Base-by-base conservation (phyloP, 23 red algal species). In the Agarophyton chilense region DNA sequence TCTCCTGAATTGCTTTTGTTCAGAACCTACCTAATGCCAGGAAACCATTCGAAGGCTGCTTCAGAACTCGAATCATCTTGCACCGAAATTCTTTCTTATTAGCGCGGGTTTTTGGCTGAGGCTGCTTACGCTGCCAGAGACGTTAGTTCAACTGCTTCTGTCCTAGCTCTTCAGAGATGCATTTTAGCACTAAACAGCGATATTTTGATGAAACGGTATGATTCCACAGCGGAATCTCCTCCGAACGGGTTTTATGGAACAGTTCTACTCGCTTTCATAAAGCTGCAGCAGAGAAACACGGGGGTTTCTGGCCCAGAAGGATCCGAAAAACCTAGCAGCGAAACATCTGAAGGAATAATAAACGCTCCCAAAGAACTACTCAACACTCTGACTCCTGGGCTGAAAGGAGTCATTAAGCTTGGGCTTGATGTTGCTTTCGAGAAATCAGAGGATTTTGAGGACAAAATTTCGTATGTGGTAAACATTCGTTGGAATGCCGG, bases 91-190 rank as follows among this genome's bases (percentile, higher is more conserved):
- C 65, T 63, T 24, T 72, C 75, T 49, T 81, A 82, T 76, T 75
- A 91, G 35, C 46, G 76, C 12, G 88, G 45, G 17, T 63, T 61
- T 9, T 61, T 91, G 17, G 88, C 88, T 44, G 88, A 91, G 44
- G 88, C 88, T 10, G 88, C 88, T 11, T 91, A 76, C 72, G 76
- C 75, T 14, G 88, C 88, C 52, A 91, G 77, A 61, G 88, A 91
- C 44, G 73, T 76, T 12, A 76, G 88, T 14, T 91, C 88, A 17
- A 71, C 70, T 21, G 45, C 40, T 67, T 51, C 88, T 25, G 88
- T 91, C 43, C 26, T 91, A 11, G 88, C 88, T 13, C 76, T 75
- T 36, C 77, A 82, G 45, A 55, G 41, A 38, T 91, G 88, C 65
- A 82, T 91, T 19, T 46, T 91, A 25, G 43, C 45, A 17, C 45